Evolutionary conservation across 257 asterid genomes (phyloP).

Genomic region (Verbascum thapsus): DNA sequence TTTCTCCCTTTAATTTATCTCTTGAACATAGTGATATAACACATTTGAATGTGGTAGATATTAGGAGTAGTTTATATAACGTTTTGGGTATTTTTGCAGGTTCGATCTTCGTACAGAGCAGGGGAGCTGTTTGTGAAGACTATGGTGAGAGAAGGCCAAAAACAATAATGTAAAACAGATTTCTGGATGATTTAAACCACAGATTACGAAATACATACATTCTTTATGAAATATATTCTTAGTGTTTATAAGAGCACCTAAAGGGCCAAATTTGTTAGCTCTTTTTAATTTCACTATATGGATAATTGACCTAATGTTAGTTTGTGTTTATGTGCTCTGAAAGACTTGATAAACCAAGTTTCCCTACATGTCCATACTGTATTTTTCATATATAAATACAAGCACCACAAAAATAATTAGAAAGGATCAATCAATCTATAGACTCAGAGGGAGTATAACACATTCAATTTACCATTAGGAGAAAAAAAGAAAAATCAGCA

Average conservation of each 20-base stretch:
- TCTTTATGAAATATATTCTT: too few relatives aligned
- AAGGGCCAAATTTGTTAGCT: too few relatives aligned
- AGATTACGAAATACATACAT: not conserved
- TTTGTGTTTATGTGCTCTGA: too few relatives aligned
- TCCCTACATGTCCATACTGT: too few relatives aligned
- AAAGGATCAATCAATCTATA: not conserved
- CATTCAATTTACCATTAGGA: slow-evolving; percentile 3
- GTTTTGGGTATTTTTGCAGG: slow-evolving; percentile 48
- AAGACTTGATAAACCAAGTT: too few relatives aligned
- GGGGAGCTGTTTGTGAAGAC: slow-evolving; percentile 96
- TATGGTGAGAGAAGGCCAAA: slow-evolving; percentile 68
- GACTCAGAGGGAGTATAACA: not conserved
- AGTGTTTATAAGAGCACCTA: too few relatives aligned
- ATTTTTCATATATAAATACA: too few relatives aligned
- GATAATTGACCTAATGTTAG: too few relatives aligned
- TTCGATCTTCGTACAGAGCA: slow-evolving; percentile 94
- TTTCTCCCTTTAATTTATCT: not conserved
- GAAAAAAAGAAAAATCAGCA: not conserved
- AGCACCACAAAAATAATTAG: not conserved
- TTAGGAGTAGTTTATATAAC: not conserved
- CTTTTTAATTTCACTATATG: too few relatives aligned
- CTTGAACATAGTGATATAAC: too few relatives aligned
- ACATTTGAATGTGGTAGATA: not conserved
- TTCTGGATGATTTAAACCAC: slow-evolving; percentile 24
- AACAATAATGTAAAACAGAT: slow-evolving; percentile 12